phyloP scores from a whole-genome alignment of 2,329 filamentous ascomycete genomes.

The Thielaviopsis populi region DNA sequence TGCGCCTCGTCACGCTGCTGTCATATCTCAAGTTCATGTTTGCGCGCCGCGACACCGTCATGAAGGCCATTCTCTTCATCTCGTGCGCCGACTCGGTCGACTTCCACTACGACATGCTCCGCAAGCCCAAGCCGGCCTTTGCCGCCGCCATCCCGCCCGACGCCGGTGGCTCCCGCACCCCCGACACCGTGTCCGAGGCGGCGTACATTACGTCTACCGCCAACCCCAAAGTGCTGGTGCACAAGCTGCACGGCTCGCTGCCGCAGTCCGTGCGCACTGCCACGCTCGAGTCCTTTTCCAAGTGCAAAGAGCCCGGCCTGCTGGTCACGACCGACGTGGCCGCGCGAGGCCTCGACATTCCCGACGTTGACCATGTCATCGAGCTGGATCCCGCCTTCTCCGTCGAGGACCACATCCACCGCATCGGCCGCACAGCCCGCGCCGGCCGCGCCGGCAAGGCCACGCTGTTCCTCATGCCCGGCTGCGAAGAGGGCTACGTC shows the following conservation, averaged over 20 bases:
- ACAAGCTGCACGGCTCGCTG: slow-evolving; percentile 84
- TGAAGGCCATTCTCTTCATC: slow-evolving; percentile 95
- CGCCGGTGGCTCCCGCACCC: slow-evolving; percentile 20
- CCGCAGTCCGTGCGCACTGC: slow-evolving; percentile 75
- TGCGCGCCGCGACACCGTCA: slow-evolving; percentile 72
- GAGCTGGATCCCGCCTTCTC: slow-evolving; percentile 95
- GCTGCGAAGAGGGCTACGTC: slow-evolving; percentile 83
- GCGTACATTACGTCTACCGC: slow-evolving; percentile 59
- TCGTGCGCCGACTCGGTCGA: slow-evolving; percentile 95
- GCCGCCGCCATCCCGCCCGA: slow-evolving; percentile 17
- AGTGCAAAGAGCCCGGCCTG: slow-evolving; percentile 58
- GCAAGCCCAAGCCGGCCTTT: slow-evolving; percentile 17
- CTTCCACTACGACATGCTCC: slow-evolving; percentile 79
- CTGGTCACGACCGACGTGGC: slow-evolving; percentile 92
- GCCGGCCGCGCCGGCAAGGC: slow-evolving; percentile 79
- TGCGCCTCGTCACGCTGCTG: slow-evolving; percentile 76
- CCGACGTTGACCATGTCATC: slow-evolving; percentile 84
- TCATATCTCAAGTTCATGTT: slow-evolving; percentile 78
- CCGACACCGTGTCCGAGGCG: slow-evolving; percentile 51
- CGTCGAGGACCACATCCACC: slow-evolving; percentile 83
- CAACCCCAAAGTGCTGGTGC: slow-evolving; percentile 58
- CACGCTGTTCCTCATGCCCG: slow-evolving; percentile 77
- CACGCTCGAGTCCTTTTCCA: slow-evolving; percentile 67
- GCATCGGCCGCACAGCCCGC: slow-evolving; percentile 86
- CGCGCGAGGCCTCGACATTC: slow-evolving; percentile 86